Evolutionary conservation across 768 basidiomycete genomes (phyloP), one percentile per base, ranked within the genome.

Genomic region (Russula sp.): DNA sequence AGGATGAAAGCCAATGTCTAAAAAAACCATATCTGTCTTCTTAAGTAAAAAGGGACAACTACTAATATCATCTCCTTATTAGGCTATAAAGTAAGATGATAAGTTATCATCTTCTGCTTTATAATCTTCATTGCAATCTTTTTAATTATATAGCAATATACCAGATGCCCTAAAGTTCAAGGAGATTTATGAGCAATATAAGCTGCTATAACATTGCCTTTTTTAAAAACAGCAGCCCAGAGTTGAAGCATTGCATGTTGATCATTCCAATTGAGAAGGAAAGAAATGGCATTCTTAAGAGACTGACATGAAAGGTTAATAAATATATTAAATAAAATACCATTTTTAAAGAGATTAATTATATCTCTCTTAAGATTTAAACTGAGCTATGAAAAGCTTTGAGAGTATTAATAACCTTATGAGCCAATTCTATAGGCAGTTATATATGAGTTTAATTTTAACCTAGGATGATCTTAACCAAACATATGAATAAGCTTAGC

Each of bases 61-160:
- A 52, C 84, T 84, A 36, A 82, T 73, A 25, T 82, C 77, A 61
- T 88, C 86, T n/a, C 73, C 75, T 84, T 84, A 87, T 85, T 85
- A 87, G 1, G 86, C 83, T 20, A 75, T 73, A n/a, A 85, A 86
- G 2, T 72, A 71, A 45, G 79, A 75, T 2, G 68, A 3, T 25
- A 18, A 20, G 1, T 29, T 68, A 1, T 66, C 10, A 18, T 61
- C 61, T n/a, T 64, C 62, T 45, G 50, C 61, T 2, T 69, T 56
- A 41, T 65, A 50, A 16, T 69, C 73, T 3, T 70, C 69, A 18
- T 54, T 68, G 10, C 60, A 68, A 3, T 64, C 65, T n/a, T 69
- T 63, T 9, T 59, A 51, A 34, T 68, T n/a, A n/a, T 70, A 68
- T 11, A 16, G 46, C 5, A n/a, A n/a, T n/a, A n/a, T n/a, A n/a